Evolutionary conservation across 2,329 filamentous ascomycete species (phyloP).

Genomic region (Alternaria incomplexa): DNA sequence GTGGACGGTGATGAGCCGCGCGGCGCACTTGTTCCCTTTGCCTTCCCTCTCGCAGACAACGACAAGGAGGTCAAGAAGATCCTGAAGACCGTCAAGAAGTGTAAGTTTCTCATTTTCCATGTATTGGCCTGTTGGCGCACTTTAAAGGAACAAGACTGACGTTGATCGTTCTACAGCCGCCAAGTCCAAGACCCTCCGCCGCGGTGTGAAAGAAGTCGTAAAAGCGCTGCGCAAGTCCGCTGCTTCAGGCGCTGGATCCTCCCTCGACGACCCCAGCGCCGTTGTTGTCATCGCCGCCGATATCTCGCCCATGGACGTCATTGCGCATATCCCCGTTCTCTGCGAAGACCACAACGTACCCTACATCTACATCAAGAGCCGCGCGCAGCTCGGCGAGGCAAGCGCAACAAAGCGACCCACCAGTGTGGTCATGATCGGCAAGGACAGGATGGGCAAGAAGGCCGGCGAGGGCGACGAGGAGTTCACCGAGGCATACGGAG

Average conservation of each 20-base stretch:
- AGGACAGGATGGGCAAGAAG: conserved; percentile 57
- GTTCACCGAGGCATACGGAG: conserved; percentile 61
- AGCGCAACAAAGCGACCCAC: conserved; percentile 96
- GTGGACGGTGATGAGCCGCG: conserved; percentile 48
- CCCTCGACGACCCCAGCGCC: conserved; percentile 64
- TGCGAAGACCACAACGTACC: conserved; percentile 98
- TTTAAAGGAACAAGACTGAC: not conserved
- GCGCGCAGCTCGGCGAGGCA: conserved; percentile 91
- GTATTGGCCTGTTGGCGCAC: conserved; percentile 8
- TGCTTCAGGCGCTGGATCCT: conserved; percentile 67
- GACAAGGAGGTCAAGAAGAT: conserved; percentile 73
- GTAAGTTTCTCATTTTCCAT: conserved; percentile 42
- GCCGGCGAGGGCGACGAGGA: conserved; percentile 55
- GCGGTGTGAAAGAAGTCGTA: conserved; percentile 98
- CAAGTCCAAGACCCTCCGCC: conserved; percentile 93
- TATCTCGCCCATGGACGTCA: conserved; percentile 98
- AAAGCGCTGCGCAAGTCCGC: conserved; percentile 94
- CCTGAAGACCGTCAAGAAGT: conserved; percentile 68
- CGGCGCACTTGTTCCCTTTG: conserved; percentile 78
- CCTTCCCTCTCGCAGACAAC: conserved; percentile 76
- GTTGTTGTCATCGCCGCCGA: conserved; percentile 94
- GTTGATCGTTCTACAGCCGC: conserved; percentile 67
- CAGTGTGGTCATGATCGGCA: conserved; percentile 85
- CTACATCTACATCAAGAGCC: conserved; percentile 92
- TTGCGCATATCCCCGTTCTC: conserved; percentile 95